Evolutionary conservation across 169 alveolate species (phyloP), one percentile per base, ranked within the genome.

Genomic region (Cryptosporidium canis): DNA sequence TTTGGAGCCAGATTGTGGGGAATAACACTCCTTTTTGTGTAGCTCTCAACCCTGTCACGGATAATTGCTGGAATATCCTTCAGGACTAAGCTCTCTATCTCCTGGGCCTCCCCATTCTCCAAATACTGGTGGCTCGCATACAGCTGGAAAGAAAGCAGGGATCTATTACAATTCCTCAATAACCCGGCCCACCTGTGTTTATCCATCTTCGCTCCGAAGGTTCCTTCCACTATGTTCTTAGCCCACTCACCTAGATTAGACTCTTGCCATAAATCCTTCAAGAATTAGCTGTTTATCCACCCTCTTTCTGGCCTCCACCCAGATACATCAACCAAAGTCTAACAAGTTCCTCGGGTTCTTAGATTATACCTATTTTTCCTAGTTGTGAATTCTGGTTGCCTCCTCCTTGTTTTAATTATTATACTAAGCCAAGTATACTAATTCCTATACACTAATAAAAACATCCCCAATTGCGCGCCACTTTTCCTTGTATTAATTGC

Each of bases 101-200:
- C 48, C 0, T 51, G 63, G 35, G 63, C 16, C 4, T 44, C 53
- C 64, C 53, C 37, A 48, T 51, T 55, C n/a, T 70, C 51, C 5
- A 24, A 21, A 31, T 39, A 58, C 24, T 39, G 56, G 27, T 58
- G 39, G 33, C 39, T 29, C 31, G 61, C 61, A 43, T 77, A 77
- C 24, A 77, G 14, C 27, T 58, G 77, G 51, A 55, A 77, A 18
- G 87, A 77, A 16, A 77, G 63, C 65, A 77, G 55, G 37, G 77
- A 77, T 58, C 72, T 35, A 29, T 63, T 77, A 31, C 71, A 77
- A 31, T 47, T 55, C n/a, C 45, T 53, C 35, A 77, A n/a, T 31
- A 77, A 43, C 12, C 47, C 51, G 11, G 27, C 14, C 64, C 77
- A 77, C 29, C 87, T 77, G 11, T 77, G 21, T 24, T 43, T 61